phyloP scores from a whole-genome alignment of 2,329 filamentous ascomycete species.

The Diaporthe sp. region DNA sequence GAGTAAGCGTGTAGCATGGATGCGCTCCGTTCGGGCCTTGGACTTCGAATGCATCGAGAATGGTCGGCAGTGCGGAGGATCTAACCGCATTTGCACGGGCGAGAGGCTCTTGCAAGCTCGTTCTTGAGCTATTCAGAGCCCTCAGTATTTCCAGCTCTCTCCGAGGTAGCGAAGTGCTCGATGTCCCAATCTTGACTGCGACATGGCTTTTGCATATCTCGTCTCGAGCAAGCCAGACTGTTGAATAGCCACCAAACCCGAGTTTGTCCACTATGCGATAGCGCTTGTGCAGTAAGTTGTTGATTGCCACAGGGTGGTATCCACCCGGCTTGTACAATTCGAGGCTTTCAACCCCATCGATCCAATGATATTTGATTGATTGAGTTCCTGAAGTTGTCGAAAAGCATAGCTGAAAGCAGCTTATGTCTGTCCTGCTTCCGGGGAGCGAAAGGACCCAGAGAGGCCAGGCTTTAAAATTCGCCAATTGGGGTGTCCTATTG shows the following conservation, averaged over 20 bases:
- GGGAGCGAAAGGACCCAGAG: not conserved
- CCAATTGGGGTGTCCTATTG: too few species aligned
- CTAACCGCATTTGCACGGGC: not conserved
- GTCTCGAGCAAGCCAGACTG: constrained; percentile 25
- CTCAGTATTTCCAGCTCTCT: not conserved
- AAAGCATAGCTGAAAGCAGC: not conserved
- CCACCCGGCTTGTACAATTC: constrained; percentile 9
- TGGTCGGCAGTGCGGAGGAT: not conserved
- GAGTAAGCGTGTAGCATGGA: constrained; percentile 21
- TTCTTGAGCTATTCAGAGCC: not conserved
- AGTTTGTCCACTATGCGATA: constrained; percentile 20
- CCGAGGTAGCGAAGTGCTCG: not conserved
- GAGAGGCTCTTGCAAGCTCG: not conserved
- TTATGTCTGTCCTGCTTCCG: not conserved
- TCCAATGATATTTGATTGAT: constrained; percentile 3
- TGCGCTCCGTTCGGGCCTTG: constrained; percentile 6
- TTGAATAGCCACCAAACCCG: constrained; percentile 12
- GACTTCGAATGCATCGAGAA: constrained; percentile 7
- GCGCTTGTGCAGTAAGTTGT: not conserved
- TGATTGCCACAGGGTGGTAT: not conserved
- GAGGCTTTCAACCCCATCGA: not conserved
- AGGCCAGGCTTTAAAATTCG: not conserved
- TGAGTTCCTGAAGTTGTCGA: not conserved
- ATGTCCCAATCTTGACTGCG: constrained; percentile 31
- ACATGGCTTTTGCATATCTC: constrained; percentile 41